A percentile compares a stretch with the other conserved stretches of the same genome.
Evolutionary conservation across 805 yeast genomes (phyloP).

Genomic region (Candida awuae): DNA sequence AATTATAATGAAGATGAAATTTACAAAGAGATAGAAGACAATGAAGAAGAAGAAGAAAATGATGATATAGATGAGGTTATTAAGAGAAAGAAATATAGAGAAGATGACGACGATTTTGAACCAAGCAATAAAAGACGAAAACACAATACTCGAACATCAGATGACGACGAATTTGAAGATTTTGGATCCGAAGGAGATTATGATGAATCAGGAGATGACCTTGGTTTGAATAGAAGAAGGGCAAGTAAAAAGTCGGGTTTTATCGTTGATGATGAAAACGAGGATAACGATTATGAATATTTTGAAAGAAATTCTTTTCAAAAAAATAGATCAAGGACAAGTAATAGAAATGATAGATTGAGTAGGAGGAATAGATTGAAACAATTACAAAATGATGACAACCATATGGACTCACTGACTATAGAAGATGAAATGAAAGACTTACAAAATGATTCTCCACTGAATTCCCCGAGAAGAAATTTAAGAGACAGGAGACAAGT

Average conservation of each 20-base stretch:
- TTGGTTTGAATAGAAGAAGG: slow-evolving; percentile 2
- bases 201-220: slow-evolving; percentile 4
- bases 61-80: slow-evolving; percentile 15
- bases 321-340: slow-evolving; percentile 1
- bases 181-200: background rate
- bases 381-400: slow-evolving; percentile 12
- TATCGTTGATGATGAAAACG: slow-evolving; percentile 17
- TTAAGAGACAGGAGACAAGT: slow-evolving; percentile 64
- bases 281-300: slow-evolving; percentile 9
- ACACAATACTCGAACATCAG: background rate
- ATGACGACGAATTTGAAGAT: slow-evolving; percentile 11
- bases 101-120: slow-evolving; percentile 22
- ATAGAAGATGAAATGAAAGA: slow-evolving; percentile 61
- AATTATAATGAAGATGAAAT: slow-evolving; percentile 29
- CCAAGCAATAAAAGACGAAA: slow-evolving; percentile 1
- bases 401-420: slow-evolving; percentile 27
- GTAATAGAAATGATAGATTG: background rate
- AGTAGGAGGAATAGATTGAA: slow-evolving; percentile 4
- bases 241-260: slow-evolving; percentile 10
- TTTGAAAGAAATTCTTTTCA: slow-evolving; percentile 1
- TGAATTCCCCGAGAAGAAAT: slow-evolving; percentile 42
- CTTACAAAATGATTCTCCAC: slow-evolving; percentile 46
- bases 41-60: slow-evolving; percentile 22
- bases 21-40: slow-evolving; percentile 21
- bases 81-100: slow-evolving; percentile 10